A percentile compares a stretch with the other conserved stretches of the same genome.
Evolutionary conservation across 2,329 filamentous ascomycete genomes (phyloP).

Genomic region (Cladosporium sp.): DNA sequence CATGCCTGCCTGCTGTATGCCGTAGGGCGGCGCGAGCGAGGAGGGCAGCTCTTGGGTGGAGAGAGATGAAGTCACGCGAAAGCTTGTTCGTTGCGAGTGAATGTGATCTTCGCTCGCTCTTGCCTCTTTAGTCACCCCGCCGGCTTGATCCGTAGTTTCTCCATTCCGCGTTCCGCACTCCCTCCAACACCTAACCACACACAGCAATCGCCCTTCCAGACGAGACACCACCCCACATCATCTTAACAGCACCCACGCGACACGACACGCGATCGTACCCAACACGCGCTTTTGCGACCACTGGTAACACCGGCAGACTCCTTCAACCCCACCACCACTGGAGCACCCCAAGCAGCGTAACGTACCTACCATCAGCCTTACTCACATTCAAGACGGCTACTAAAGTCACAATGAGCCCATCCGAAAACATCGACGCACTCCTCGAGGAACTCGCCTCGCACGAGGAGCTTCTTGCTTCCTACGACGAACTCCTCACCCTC

Average conservation of each 20-base stretch:
- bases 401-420: conserved; percentile 33
- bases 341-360: conserved; percentile 16
- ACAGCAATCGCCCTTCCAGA: background rate
- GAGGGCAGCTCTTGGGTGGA: background rate
- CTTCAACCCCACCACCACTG: background rate
- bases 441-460: conserved; percentile 69
- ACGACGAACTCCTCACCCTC: conserved; percentile 31
- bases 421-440: conserved; percentile 69
- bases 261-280: background rate
- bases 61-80: conserved; percentile 6
- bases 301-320: background rate
- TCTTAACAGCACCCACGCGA: background rate
- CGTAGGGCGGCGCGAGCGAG: background rate
- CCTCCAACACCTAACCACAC: conserved; percentile 15
- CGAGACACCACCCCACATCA: background rate
- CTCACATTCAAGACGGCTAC: conserved; percentile 22
- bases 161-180: background rate
- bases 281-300: background rate
- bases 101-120: background rate
- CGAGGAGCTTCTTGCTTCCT: conserved; percentile 32
- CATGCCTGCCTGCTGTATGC: background rate
- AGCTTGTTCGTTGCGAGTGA: background rate
- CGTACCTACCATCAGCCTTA: conserved; percentile 21
- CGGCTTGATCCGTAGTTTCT: background rate
- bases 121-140: background rate